These are phyloP conservation scores for Tubosaeta sp. DNA, from an alignment of 768 basidiomycete genomes.

Conservation along the genomic window DNA sequence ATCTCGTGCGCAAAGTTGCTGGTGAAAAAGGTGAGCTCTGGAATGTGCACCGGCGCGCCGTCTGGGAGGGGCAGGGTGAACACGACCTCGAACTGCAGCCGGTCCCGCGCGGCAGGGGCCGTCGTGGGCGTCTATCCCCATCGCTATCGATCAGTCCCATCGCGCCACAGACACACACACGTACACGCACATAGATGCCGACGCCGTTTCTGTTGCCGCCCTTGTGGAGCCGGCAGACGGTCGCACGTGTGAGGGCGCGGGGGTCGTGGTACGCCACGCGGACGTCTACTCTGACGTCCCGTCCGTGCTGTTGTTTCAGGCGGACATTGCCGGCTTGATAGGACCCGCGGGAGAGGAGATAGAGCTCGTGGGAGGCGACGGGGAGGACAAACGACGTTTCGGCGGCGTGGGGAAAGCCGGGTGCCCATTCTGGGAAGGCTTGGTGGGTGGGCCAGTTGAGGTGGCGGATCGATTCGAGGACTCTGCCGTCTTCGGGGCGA, in stretches of 20 bases:
- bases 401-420: conserved; percentile 11
- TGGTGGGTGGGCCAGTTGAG: conserved; percentile 11
- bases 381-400: conserved; percentile 29
- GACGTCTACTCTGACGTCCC: conserved; percentile 27
- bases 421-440: conserved; percentile 15
- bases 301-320: conserved; percentile 19
- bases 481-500: conserved; percentile 10
- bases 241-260: conserved; percentile 23
- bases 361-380: conserved; percentile 27
- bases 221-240: conserved; percentile 30
- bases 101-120: conserved; percentile 1
- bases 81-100: conserved; percentile 25
- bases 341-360: conserved; percentile 32
- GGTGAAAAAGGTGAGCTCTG: conserved; percentile 26
- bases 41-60: conserved; percentile 19
- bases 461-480: conserved; percentile 10
- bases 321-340: conserved; percentile 20
- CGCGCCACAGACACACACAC: conserved; percentile 1
- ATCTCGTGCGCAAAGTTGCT: conserved; percentile 28
- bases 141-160: background rate
- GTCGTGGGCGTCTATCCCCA: conserved; percentile 14
- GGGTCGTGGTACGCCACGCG: conserved; percentile 25
- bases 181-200: conserved; percentile 36
- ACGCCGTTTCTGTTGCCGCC: conserved; percentile 29
- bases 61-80: conserved; percentile 26